A percentile compares a stretch with the other conserved stretches of the same genome.
Conservation (phyloP, 2,329 filamentous ascomycete genomes). For the Diplodia seriata region DNA sequence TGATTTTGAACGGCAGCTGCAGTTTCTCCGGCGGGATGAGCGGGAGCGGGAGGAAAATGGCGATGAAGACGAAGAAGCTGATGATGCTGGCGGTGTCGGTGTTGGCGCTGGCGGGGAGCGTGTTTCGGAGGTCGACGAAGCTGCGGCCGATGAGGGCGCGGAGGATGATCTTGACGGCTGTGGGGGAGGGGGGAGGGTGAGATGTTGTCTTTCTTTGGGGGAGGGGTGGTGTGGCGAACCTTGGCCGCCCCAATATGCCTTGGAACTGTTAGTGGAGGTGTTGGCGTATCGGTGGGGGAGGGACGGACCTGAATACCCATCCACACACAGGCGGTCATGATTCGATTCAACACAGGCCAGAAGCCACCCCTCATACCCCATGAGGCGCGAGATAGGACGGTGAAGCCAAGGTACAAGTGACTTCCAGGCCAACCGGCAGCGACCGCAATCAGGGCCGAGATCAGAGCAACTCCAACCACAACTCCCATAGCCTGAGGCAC, state of each 20-base stretch:
- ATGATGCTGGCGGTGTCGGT: conserved; percentile 47
- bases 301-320: conserved; percentile 36
- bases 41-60: conserved; percentile 53
- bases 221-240: neutral
- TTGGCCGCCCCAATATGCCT: conserved; percentile 32
- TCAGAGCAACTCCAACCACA: conserved; percentile 45
- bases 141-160: conserved; percentile 24
- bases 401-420: conserved; percentile 46
- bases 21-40: conserved; percentile 58
- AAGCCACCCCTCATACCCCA: conserved; percentile 38
- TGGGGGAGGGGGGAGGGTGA: neutral
- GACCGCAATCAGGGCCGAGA: conserved; percentile 44
- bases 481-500: conserved; percentile 43
- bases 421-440: conserved; percentile 47
- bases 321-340: conserved; percentile 39
- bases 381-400: conserved; percentile 40
- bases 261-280: neutral
- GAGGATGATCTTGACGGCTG: conserved; percentile 32
- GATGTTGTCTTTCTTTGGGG: neutral
- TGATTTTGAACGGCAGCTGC: conserved; percentile 54
- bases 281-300: neutral
- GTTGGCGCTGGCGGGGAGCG: conserved; percentile 43
- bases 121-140: conserved; percentile 39
- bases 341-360: conserved; percentile 38
- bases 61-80: conserved; percentile 46